Percentiles rank a stretch among this genome's conserved stretches.
Evolutionary conservation across 345 rosid genomes (phyloP).

Genomic region (Passiflora organensis): DNA sequence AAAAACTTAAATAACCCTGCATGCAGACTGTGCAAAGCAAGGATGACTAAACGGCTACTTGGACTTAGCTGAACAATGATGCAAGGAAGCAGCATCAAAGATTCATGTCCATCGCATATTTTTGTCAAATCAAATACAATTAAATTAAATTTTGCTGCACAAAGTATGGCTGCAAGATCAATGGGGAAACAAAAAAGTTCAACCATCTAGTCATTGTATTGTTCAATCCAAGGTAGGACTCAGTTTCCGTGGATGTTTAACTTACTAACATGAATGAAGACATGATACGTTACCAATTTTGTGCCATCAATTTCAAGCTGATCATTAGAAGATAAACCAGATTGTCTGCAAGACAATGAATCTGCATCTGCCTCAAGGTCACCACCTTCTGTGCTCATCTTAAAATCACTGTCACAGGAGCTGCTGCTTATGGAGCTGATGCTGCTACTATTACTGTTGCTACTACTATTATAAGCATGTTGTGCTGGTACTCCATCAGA

Average conservation of each 20-base stretch:
- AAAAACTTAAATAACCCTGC: too few relatives aligned
- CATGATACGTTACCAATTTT: slow-evolving; percentile 54
- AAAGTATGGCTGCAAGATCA: slow-evolving; percentile 1
- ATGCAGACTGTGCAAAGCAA: too few relatives aligned
- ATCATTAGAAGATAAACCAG: slow-evolving; percentile 74
- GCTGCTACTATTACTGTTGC: slow-evolving; percentile 93
- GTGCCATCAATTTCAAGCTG: slow-evolving; percentile 59
- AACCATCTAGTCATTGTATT: too few relatives aligned
- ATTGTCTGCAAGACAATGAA: slow-evolving; percentile 85
- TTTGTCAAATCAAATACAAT: neutral
- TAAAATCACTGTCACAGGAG: slow-evolving; percentile 82
- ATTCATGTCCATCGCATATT: neutral
- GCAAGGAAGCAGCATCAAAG: slow-evolving; percentile 1
- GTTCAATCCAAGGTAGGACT: neutral
- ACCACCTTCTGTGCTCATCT: slow-evolving; percentile 57
- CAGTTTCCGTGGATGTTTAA: neutral
- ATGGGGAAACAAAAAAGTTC: too few relatives aligned
- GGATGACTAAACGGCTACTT: too few relatives aligned
- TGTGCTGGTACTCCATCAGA: slow-evolving; percentile 50
- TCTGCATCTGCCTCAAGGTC: slow-evolving; percentile 99
- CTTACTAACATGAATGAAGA: neutral
- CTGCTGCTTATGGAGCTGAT: slow-evolving; percentile 83
- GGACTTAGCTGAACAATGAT: too few relatives aligned
- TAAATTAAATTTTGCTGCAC: neutral
- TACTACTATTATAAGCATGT: slow-evolving; percentile 73